These are phyloP conservation scores for Rhodosporidiobolus sp. DNA, from an alignment of 768 basidiomycete genomes.

Conservation along the genomic window DNA sequence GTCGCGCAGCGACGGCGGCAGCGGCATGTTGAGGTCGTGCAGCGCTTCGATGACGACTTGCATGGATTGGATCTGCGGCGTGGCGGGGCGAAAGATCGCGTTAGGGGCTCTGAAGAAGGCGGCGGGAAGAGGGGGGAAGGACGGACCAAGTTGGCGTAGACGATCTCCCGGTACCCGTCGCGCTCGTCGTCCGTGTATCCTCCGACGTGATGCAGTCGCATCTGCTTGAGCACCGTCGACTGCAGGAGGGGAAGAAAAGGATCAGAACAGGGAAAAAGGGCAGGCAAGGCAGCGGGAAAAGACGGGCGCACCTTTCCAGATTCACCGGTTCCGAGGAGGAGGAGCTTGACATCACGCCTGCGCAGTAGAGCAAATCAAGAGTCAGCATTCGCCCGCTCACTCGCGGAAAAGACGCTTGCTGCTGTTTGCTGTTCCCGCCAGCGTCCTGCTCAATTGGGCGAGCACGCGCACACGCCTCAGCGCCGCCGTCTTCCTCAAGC, in stretches of 20 bases:
- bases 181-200: constrained; percentile 79
- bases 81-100: too few relatives aligned
- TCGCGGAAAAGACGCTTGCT: too few relatives aligned
- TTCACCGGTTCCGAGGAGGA: constrained; percentile 43
- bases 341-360: constrained; percentile 39
- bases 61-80: constrained; percentile 74
- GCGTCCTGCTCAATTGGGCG: not conserved
- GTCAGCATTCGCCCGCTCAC: not conserved
- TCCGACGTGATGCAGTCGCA: constrained; percentile 88
- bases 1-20: constrained; percentile 73
- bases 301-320: constrained; percentile 42
- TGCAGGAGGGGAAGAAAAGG: constrained; percentile 45
- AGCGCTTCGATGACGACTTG: constrained; percentile 89
- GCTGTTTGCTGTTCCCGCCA: too few relatives aligned
- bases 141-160: constrained; percentile 74
- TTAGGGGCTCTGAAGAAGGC: not conserved
- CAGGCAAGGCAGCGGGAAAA: not conserved
- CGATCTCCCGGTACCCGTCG: constrained; percentile 92
- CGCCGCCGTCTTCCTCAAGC: too few relatives aligned
- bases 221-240: constrained; percentile 93
- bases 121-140: too few relatives aligned
- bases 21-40: constrained; percentile 64
- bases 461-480: too few relatives aligned
- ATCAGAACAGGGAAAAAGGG: not conserved
- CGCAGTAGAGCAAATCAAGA: not conserved